Percentiles rank a stretch among this genome's conserved stretches.
phyloP scores from a whole-genome alignment of 1,284 basidiomycete genomes.

The Fomitopsis pinicola region DNA sequence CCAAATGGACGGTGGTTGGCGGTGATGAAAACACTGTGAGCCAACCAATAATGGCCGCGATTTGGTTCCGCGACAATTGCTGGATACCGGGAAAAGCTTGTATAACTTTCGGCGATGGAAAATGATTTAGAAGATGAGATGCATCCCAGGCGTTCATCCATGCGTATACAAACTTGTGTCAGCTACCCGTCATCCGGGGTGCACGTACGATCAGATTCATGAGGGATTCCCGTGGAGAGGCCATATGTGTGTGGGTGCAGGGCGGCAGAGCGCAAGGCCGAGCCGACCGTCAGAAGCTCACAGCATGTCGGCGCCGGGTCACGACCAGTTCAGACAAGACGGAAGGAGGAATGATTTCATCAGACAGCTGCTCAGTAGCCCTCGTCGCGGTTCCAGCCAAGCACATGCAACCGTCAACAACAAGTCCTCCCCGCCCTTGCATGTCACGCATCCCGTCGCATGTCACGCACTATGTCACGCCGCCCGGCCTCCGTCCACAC shows the following conservation, averaged over 20 bases:
- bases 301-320: not conserved
- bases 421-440: not conserved
- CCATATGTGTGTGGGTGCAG: slow-evolving; percentile 1
- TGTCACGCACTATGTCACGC: not conserved
- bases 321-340: not conserved
- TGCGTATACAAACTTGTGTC: not conserved
- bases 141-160: not conserved
- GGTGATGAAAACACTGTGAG: not conserved
- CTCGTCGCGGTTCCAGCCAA: not conserved
- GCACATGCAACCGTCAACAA: slow-evolving; percentile 1
- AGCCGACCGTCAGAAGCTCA: not conserved
- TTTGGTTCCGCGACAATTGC: not conserved
- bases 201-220: not conserved
- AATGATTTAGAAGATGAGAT: not conserved
- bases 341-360: slow-evolving; percentile 1
- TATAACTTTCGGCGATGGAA: not conserved
- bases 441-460: not conserved
- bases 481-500: slow-evolving; percentile 2
- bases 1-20: not conserved
- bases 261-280: not conserved
- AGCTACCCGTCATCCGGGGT: not conserved
- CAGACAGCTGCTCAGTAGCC: not conserved
- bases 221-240: not conserved
- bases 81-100: not conserved
- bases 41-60: not conserved